Evolutionary conservation across 345 rosid species (phyloP), one percentile per base, ranked within the genome.

Genomic region (Heritiera littoralis): DNA sequence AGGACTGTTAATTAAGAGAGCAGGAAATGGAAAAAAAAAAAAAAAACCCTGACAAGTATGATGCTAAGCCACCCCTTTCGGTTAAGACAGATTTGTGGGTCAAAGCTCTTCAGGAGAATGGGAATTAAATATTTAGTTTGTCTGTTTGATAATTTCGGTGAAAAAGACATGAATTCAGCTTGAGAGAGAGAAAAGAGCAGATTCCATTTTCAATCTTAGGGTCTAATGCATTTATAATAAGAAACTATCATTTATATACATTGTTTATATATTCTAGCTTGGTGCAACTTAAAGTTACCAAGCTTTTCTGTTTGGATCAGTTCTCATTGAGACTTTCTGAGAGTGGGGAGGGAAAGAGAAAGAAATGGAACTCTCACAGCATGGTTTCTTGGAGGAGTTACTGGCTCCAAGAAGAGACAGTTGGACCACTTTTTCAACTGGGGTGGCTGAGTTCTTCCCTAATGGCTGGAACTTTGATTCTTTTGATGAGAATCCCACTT

Each of bases 311-410:
- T 52, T 51, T 18, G 40, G 61, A 72, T 51, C 59, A 30, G 6
- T 51, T n/a, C 74, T 52, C 84, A 60, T 76, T 46, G 74, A 74
- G 46, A 66, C 73, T 20, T 66, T 59, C n/a, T 58, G 3, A 35
- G 38, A 35, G 38, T 2, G 38, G 38, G 77, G 60, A 66, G 52
- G 75, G 75, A 75, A 81, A 77, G 77, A 73, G 14, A 59, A 78
- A 70, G 75, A 55, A 71, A 88, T 91, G 98, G 98, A 94, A 88
- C 90, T 92, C 12, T 80, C 85, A 32, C 91, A 90, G 28, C 85
- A 82, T 86, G 92, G 89, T 78, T 86, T 90, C 89, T 84, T 87
- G 72, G 98, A 92, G 86, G 98, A 92, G 83, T 78, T 90, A 65
- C 85, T 89, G 74, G 86, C 82, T 85, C 89, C 92, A 78, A 70